Base-by-base conservation (phyloP, 768 basidiomycete species). In the Lentinula aciculospora region DNA sequence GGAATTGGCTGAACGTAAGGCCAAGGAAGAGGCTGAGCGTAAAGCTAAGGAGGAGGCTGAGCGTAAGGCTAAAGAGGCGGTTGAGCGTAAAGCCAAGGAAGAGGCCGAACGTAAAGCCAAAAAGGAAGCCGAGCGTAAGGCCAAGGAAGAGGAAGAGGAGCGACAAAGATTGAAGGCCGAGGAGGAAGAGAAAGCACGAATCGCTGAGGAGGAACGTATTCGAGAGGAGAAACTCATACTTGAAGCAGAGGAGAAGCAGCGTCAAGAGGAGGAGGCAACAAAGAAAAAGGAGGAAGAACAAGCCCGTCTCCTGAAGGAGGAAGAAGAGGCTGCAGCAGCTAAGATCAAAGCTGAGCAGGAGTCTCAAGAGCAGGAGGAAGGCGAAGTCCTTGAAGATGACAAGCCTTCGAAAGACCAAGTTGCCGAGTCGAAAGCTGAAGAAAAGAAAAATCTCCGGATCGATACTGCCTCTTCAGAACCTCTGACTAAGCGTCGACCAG, bases 381-480 rank as follows among this genome's bases (percentile, higher is more conserved):
- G 70, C 34, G 70, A 73, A 62, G 63, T 73, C 46, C 39, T 70
- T 40, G 74, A 72, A 57, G 36, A 56, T 64, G 34, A n/a, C 74
- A 74, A 53, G 76, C 72, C 59, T 84, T 12, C 6, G 12, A 17
- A 9, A 25, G 32, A 37, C 8, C 7, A 54, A 25, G 23, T 25
- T 40, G 5, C 34, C 23, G 40, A 46, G 31, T 36, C 46, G 10
- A 48, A 78, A 64, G 61, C 66, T 2, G 68, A 75, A 47, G 66
- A 71, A 32, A 84, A 82, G 65, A 85, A 84, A 44, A 23, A 71
- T 10, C 74, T 90, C 19, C 85, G 86, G 44, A 88, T 89, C 69
- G 85, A 84, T 32, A 56, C 68, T 87, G 27, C 88, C 0, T 56
- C 75, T 10, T 65, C 76, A 1, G 70, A 74, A 49, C 67, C 73